Base-by-base conservation (phyloP, 2,329 filamentous ascomycete species). In the Harringtonia aguacate region DNA sequence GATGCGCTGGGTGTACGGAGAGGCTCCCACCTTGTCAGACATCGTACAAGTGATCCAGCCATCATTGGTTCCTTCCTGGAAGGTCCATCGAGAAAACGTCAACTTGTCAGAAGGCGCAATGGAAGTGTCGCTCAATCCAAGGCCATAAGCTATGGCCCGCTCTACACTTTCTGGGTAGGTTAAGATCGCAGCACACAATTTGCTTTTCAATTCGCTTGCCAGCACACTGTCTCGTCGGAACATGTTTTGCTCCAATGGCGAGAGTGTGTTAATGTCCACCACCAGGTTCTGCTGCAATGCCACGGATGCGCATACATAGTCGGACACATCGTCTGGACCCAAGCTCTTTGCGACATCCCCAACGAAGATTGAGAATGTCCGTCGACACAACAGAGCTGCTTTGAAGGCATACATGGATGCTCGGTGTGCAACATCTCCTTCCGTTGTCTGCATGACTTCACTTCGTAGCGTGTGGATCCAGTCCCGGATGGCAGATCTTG, bases 301-400 rank as follows among this genome's bases (percentile, higher is more conserved):
- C 6, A 51, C 27, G 1, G 48, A 46, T 0, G 46, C 39, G 3
- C 41, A 27, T 3, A 48, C 7, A 8, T 45, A 50, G 4, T 17
- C 20, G 1, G 21, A n/a, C 1, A 51, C 18, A 3, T 48, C 36
- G 4, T 24, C 14, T 8, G 35, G 18, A 2, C 10, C 17, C 8
- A 44, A 21, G 2, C 6, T n/a, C 15, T 27, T 33, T 17, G 29
- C 22, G 24, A 4, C 17, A n/a, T 39, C 24, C 6, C 8, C 18
- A 3, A 14, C 8, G 3, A 48, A 29, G 1, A 52, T 46, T 2
- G 49, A 47, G 39, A 62, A 67, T 1, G 63, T 67, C 15, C 58
- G 56, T 8, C 65, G 64, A 41, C 77, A 81, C 0, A 83, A 59
- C 1, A 84, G 48, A 0, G 78, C 69, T 0, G 77, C 69, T 58